Evolutionary conservation across 2,329 filamentous ascomycete species (phyloP), one percentile per base, ranked within the genome.

Genomic region (Bretziella fagacearum): DNA sequence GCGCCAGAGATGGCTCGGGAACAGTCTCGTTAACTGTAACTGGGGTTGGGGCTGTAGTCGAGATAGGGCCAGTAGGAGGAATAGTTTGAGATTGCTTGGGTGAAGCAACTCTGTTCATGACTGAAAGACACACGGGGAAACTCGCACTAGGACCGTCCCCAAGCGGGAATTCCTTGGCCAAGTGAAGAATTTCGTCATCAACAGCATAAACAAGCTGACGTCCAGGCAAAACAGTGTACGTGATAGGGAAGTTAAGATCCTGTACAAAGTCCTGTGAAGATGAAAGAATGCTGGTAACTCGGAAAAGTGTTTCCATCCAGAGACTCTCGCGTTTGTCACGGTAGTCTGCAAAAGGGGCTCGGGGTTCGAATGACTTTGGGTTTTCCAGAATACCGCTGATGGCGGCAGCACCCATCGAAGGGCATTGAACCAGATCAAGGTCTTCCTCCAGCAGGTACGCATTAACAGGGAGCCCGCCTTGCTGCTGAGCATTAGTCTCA

Each of bases 391-490:
- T 27, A 15, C 37, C 44, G 7, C 29, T 26, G 15, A 47, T 50
- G 4, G 37, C 44, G 32, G n/a, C 23, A 33, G 18, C 23, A 20
- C 52, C 52, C 40, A 51, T 46, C 11, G 45, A 32, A 15, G 51
- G 36, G 15, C 17, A 41, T 17, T 18, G 36, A 29, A 52, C 37
- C 23, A 51, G 29, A 22, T 52, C 49, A 26, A 40, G 37, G 27
- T 53, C 51, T 37, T 53, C 51, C 17, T 45, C 44, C 17, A 52
- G 20, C 4, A 53, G 49, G n/a, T 50, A 51, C 4, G 44, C 47
- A 8, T 45, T 42, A 6, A 46, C 44, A 11, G 51, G 49, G 6
- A 50, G 43, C 3, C 40, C 40, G 29, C 35, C 44, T 25, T 32
- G 32, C 22, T 20, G 25, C 17, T 39, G 35, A 15, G 44, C 47